A percentile compares a stretch with the other conserved stretches of the same genome.
Conservation (phyloP, 805 yeast genomes). For the Yamadazyma ubonensis region DNA sequence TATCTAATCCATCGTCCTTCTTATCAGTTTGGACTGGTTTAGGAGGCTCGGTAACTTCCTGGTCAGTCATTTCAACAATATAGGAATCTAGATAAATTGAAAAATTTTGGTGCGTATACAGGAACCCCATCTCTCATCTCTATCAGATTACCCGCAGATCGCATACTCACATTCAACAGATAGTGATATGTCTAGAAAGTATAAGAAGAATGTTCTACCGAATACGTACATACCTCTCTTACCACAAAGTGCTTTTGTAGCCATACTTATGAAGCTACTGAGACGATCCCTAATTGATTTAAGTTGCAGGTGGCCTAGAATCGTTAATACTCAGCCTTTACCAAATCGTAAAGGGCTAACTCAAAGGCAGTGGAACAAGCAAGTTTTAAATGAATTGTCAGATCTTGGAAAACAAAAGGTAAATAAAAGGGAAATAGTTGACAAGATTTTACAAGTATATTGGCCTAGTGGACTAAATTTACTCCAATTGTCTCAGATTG, state of each 20-base stretch:
- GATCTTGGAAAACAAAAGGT: constrained; percentile 12
- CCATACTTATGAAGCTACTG: constrained; percentile 29
- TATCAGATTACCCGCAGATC: constrained; percentile 5
- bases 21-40: not conserved
- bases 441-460: constrained; percentile 45
- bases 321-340: constrained; percentile 29
- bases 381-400: constrained; percentile 18
- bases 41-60: not conserved
- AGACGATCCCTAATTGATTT: constrained; percentile 33
- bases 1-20: constrained; percentile 42
- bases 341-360: constrained; percentile 11
- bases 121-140: constrained; percentile 6
- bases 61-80: not conserved
- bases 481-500: constrained; percentile 68
- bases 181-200: not conserved
- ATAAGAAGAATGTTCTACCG: constrained; percentile 30
- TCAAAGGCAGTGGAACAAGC: constrained; percentile 24
- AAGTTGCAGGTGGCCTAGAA: constrained; percentile 34
- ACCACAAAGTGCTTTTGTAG: constrained; percentile 19
- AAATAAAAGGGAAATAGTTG: constrained; percentile 37
- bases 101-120: constrained; percentile 7
- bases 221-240: constrained; percentile 39
- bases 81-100: not conserved
- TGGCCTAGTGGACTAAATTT: constrained; percentile 61
- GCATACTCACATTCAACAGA: not conserved